Conservation (phyloP, 2,329 filamentous ascomycete genomes). For the Aureobasidium sp. region DNA sequence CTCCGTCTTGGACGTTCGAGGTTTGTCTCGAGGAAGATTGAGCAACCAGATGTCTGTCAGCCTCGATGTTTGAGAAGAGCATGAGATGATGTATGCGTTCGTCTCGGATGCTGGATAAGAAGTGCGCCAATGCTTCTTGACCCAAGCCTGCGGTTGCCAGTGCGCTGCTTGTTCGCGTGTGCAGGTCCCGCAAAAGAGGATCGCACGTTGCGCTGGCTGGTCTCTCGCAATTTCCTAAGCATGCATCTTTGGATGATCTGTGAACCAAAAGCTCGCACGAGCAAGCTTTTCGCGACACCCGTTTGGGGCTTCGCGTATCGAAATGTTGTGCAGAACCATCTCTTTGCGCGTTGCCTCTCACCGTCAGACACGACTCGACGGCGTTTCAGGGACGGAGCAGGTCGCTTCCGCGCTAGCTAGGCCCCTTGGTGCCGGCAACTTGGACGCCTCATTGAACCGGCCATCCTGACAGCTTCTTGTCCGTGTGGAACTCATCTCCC, state of each 20-base stretch:
- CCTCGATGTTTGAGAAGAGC: slow-evolving; percentile 6
- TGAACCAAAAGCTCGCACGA: neutral
- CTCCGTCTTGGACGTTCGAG: neutral
- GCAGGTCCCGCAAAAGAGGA: neutral
- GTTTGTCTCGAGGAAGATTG: slow-evolving; percentile 1
- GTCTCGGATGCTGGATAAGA: neutral
- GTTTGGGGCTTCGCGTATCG: slow-evolving; percentile 6
- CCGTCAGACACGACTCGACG: neutral
- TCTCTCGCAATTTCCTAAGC: slow-evolving; percentile 2
- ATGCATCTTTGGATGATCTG: slow-evolving; percentile 3
- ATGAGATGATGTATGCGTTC: slow-evolving; percentile 10
- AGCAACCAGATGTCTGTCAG: neutral
- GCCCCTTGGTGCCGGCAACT: slow-evolving; percentile 11
- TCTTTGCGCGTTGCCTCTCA: neutral
- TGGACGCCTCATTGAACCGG: slow-evolving; percentile 11
- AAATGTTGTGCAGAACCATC: slow-evolving; percentile 12
- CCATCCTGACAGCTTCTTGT: slow-evolving; percentile 12
- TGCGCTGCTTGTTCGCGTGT: neutral
- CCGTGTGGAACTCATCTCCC: slow-evolving; percentile 16
- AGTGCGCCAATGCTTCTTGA: neutral
- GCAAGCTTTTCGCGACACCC: slow-evolving; percentile 12
- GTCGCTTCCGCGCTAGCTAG: slow-evolving; percentile 7
- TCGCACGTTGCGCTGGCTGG: slow-evolving; percentile 12
- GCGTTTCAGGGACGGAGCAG: slow-evolving; percentile 7
- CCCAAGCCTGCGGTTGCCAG: slow-evolving; percentile 11